Base-by-base conservation (phyloP, 345 rosid genomes). In the Zanthoxylum bungeanum region DNA sequence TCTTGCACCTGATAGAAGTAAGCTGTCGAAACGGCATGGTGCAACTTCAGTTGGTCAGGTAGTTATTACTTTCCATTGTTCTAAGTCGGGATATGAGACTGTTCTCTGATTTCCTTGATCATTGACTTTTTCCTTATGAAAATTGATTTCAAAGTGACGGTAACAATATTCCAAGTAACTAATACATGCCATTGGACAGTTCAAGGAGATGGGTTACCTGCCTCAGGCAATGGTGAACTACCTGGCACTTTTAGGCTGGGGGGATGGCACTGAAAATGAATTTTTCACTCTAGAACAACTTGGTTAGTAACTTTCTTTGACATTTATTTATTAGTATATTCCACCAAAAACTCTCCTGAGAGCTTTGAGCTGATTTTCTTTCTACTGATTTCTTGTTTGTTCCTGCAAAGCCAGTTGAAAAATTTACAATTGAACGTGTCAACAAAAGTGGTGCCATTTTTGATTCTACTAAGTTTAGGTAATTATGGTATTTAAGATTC, bases 11-110 rank as follows among this genome's bases (percentile, higher is more conserved):
- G 98, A 93, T 77, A 84, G 96, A 74, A 91, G 98, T 79, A 93
- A 93, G 78, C 77, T 93, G 60, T 93, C 98, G 58, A 93, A 93
- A 86, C 86, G 97, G 56, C 96, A 91, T 68, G 98, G 97, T 51
- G 98, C 97, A 49, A 93, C 98, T 70, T 91, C 98, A 49, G 97
- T 93, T 72, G 97, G 97, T 72, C 97, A 91, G 93, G 98, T 84
- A 62, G 31, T 63, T 58, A 27, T 17, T 44, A 27, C 24, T 27
- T 36, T 4, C 66, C 24, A 27, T 50, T 69, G 68, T 66, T 25
- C 36, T 49, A 65, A 25, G 25, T 66, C 69, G 34, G 40, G 64
- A 53, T 47, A 40, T 37, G 16, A n/a, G 17, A n/a, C 44, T n/a
- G 7, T 50, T 64, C 50, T 66, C 36, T 44, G n/a, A 39, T 73